Evolutionary conservation across 1,284 basidiomycete species (phyloP).

Genomic region (Pascua guehoae): DNA sequence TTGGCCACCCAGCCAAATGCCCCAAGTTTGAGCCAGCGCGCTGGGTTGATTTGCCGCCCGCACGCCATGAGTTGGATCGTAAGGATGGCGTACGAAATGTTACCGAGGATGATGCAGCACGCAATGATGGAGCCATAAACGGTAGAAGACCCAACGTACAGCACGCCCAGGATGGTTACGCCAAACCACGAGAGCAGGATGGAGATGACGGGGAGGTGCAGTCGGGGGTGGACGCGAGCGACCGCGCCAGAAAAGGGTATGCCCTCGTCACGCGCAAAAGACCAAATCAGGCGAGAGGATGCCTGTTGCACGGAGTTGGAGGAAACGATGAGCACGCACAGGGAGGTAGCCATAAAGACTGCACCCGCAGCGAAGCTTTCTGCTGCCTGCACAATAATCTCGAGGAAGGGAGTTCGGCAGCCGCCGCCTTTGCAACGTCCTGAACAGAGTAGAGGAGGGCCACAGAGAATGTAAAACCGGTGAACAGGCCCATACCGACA

Average conservation of each 20-base stretch:
- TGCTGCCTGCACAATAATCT: conserved; percentile 6
- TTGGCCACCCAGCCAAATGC: conserved; percentile 3
- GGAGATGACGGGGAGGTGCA: conserved; percentile 4
- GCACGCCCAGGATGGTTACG: conserved; percentile 6
- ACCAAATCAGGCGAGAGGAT: conserved; percentile 6
- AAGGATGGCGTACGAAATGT: conserved; percentile 7
- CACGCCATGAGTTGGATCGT: conserved; percentile 3
- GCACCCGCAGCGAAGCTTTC: background rate
- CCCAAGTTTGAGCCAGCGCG: conserved; percentile 3
- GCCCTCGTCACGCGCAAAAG: conserved; percentile 5
- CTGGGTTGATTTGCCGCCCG: background rate
- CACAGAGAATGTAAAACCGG: conserved; percentile 2
- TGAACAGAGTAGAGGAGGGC: conserved; percentile 6
- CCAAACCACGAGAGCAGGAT: conserved; percentile 3
- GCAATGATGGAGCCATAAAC: conserved; percentile 10
- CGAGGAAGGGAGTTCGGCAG: conserved; percentile 5
- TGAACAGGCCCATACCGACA: background rate
- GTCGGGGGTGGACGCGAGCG: background rate
- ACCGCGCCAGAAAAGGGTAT: background rate
- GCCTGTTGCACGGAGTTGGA: conserved; percentile 9
- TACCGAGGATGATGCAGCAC: conserved; percentile 8
- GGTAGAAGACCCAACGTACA: conserved; percentile 8
- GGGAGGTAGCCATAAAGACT: conserved; percentile 1
- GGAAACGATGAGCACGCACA: conserved; percentile 2
- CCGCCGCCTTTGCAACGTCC: conserved; percentile 1